Evolutionary conservation across 345 rosid species (phyloP).

Genomic region (Populus euphratica): DNA sequence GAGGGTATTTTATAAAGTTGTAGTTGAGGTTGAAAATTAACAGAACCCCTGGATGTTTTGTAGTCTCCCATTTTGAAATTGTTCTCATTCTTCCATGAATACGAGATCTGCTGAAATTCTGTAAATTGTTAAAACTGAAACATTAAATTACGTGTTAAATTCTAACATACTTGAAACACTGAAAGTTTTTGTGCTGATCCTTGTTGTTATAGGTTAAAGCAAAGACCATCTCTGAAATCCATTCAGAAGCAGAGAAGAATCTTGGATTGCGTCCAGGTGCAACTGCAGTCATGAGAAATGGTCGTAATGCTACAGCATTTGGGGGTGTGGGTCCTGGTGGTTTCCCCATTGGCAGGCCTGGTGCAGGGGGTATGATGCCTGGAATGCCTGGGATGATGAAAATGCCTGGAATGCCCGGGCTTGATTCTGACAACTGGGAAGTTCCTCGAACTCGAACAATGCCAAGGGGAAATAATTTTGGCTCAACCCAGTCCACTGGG

Average conservation of each 20-base stretch:
- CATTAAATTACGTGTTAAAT: neutral
- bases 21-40: neutral
- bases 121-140: neutral
- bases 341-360: slow-evolving; percentile 66
- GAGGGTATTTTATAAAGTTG: neutral
- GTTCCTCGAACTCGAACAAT: slow-evolving; percentile 50
- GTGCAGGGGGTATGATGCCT: slow-evolving; percentile 91
- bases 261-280: slow-evolving; percentile 92
- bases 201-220: slow-evolving; percentile 62
- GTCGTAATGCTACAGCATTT: slow-evolving; percentile 34
- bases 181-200: neutral
- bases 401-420: slow-evolving; percentile 85
- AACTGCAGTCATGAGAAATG: slow-evolving; percentile 64
- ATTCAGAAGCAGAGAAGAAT: slow-evolving; percentile 74
- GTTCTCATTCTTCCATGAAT: too few species aligned
- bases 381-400: slow-evolving; percentile 85
- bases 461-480: slow-evolving; percentile 66
- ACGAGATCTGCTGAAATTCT: too few species aligned
- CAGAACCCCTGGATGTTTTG: neutral
- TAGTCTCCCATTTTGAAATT: too few species aligned
- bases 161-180: neutral
- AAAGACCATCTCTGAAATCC: slow-evolving; percentile 79
- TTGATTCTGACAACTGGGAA: slow-evolving; percentile 75
- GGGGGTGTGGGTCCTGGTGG: slow-evolving; percentile 45
- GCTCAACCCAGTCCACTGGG: slow-evolving; percentile 35